Percentiles rank a stretch among this genome's conserved stretches.
Conservation (phyloP, 1,284 basidiomycete species). For the Anthracocystis panici-leucophaei region DNA sequence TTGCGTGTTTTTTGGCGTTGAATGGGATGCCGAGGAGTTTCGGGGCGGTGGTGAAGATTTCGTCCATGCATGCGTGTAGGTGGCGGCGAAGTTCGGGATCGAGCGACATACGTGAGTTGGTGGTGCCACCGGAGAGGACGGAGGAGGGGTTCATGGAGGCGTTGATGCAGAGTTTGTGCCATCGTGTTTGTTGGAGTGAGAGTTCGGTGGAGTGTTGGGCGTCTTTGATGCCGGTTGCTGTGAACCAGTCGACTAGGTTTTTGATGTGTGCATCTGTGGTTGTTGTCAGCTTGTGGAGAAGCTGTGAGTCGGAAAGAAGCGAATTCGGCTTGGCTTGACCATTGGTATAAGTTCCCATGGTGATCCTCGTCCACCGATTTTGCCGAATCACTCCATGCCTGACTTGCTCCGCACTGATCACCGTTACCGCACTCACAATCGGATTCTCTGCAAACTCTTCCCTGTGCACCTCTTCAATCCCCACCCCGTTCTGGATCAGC, state of each 20-base stretch:
- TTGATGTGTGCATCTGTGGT: slow-evolving; percentile 28
- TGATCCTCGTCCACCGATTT: slow-evolving; percentile 72
- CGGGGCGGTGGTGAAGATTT: slow-evolving; percentile 70
- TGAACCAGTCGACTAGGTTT: slow-evolving; percentile 65
- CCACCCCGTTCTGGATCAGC: slow-evolving; percentile 72
- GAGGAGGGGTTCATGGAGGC: slow-evolving; percentile 71
- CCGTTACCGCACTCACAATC: slow-evolving; percentile 71
- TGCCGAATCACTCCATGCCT: slow-evolving; percentile 69
- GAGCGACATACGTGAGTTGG: slow-evolving; percentile 70
- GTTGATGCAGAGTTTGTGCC: slow-evolving; percentile 72
- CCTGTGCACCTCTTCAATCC: slow-evolving; percentile 71
- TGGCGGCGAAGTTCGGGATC: slow-evolving; percentile 69
- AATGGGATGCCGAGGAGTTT: slow-evolving; percentile 68
- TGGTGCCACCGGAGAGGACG: slow-evolving; percentile 70
- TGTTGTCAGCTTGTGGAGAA: slow-evolving; percentile 17
- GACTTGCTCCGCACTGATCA: slow-evolving; percentile 71
- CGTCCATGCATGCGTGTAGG: slow-evolving; percentile 70
- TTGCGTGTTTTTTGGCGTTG: slow-evolving; percentile 68
- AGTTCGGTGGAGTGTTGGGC: slow-evolving; percentile 70
- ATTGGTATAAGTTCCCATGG: slow-evolving; percentile 70
- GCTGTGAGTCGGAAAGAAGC: slow-evolving; percentile 21
- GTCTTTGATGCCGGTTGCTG: slow-evolving; percentile 70
- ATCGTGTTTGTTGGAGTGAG: slow-evolving; percentile 71
- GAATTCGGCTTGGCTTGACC: slow-evolving; percentile 48
- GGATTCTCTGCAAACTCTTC: slow-evolving; percentile 66